phyloP scores from a whole-genome alignment of 768 basidiomycete species.

The Leccinum uliginosum region DNA sequence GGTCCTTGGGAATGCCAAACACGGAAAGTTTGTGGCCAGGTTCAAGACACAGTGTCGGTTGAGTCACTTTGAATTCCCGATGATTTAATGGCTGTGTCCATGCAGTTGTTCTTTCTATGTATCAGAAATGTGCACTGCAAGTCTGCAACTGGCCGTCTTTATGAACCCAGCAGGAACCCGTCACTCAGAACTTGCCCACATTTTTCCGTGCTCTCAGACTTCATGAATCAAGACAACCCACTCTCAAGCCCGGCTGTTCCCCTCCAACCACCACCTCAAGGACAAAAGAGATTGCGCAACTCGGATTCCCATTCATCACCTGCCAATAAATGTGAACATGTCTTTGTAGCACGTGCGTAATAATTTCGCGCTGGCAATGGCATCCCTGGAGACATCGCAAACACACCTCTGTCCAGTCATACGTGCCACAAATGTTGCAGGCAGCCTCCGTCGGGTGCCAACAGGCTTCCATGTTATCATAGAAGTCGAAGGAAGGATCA shows the following conservation, averaged over 20 bases:
- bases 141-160: too few relatives aligned
- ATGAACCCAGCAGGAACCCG: too few relatives aligned
- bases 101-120: too few relatives aligned
- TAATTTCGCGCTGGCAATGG: background rate
- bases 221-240: background rate
- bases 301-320: background rate
- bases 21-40: too few relatives aligned
- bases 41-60: too few relatives aligned
- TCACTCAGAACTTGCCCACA: too few relatives aligned
- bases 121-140: too few relatives aligned
- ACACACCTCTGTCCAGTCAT: background rate
- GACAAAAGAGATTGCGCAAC: background rate
- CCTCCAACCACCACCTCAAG: background rate
- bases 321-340: background rate
- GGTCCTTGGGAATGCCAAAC: slow-evolving; percentile 88
- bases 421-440: background rate
- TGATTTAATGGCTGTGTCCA: too few relatives aligned
- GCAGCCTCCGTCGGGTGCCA: background rate
- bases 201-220: too few relatives aligned
- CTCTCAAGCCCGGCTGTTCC: background rate
- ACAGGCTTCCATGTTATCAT: background rate
- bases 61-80: too few relatives aligned
- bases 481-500: background rate
- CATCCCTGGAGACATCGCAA: background rate
- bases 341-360: background rate